Conservation (phyloP, 2,329 filamentous ascomycete species). For the Monosporascus cannonballus region DNA sequence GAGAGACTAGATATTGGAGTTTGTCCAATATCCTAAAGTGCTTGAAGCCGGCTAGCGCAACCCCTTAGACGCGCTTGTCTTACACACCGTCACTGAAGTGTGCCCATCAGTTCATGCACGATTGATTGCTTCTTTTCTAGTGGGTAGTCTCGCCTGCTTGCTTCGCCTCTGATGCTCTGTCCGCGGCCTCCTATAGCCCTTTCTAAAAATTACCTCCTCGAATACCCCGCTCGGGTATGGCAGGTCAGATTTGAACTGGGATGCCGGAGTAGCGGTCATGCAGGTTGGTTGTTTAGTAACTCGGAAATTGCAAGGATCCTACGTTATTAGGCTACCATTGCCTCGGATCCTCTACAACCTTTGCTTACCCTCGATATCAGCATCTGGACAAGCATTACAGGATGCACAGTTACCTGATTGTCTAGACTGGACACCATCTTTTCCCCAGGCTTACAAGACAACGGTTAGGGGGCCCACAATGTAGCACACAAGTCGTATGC, state of each 20-base stretch:
- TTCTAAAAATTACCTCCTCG: constrained; percentile 10
- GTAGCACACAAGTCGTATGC: background rate
- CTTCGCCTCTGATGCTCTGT: constrained; percentile 13
- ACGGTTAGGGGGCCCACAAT: background rate
- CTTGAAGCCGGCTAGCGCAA: constrained; percentile 9
- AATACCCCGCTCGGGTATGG: background rate
- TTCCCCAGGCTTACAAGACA: background rate
- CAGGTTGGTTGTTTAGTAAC: constrained; percentile 14
- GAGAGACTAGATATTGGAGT: background rate
- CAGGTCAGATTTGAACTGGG: constrained; percentile 8
- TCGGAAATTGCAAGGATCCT: background rate
- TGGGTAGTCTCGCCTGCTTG: constrained; percentile 18
- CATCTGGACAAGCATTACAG: background rate
- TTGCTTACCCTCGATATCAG: background rate
- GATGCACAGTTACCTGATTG: background rate
- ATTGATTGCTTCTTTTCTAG: constrained; percentile 13
- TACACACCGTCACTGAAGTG: constrained; percentile 8
- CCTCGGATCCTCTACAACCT: background rate
- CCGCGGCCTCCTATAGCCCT: constrained; percentile 9
- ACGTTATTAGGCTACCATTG: background rate
- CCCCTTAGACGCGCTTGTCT: constrained; percentile 16
- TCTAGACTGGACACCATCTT: background rate
- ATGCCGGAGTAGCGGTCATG: constrained; percentile 10
- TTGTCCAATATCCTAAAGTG: constrained; percentile 1
- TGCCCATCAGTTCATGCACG: constrained; percentile 10